Percentiles rank a stretch among this genome's conserved stretches.
Evolutionary conservation across 306 rosid genomes (phyloP).

Genomic region (Cucumis melo): DNA sequence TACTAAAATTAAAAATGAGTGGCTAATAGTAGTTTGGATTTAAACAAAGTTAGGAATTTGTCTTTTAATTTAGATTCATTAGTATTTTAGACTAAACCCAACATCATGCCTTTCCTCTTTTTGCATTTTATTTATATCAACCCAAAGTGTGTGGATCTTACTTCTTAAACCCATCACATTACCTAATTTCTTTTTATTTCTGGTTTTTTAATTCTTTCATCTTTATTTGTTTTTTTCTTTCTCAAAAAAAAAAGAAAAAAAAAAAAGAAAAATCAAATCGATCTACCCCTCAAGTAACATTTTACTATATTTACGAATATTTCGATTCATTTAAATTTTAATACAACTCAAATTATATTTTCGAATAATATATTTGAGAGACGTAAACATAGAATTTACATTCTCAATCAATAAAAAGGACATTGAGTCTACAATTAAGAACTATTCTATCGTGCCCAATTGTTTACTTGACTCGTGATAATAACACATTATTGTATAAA

Average conservation of each 20-base stretch:
- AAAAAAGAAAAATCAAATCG: too few species aligned
- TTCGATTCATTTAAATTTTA: too few species aligned
- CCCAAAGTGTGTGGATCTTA: neutral
- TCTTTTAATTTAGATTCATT: conserved; percentile 1
- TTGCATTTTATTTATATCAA: neutral
- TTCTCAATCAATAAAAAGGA: too few species aligned
- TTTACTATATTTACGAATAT: too few species aligned
- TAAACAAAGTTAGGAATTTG: conserved; percentile 1
- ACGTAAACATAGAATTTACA: too few species aligned
- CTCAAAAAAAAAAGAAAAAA: too few species aligned
- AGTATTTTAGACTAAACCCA: neutral
- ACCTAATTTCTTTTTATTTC: neutral
- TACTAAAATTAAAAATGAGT: neutral
- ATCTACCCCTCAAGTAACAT: too few species aligned
- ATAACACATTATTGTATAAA: neutral
- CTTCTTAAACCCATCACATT: neutral
- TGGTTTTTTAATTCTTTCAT: neutral
- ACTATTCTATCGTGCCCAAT: too few species aligned
- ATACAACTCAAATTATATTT: too few species aligned
- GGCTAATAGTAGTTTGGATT: neutral
- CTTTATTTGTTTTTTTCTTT: neutral
- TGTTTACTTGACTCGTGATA: neutral
- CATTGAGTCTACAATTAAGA: too few species aligned
- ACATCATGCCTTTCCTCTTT: neutral
- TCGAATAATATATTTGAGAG: too few species aligned